A percentile compares a stretch with the other conserved stretches of the same genome.
These are phyloP conservation scores for Hyaloperonospora arabidopsidis DNA, from an alignment of 352 stramenopile species.

Conservation along the genomic window DNA sequence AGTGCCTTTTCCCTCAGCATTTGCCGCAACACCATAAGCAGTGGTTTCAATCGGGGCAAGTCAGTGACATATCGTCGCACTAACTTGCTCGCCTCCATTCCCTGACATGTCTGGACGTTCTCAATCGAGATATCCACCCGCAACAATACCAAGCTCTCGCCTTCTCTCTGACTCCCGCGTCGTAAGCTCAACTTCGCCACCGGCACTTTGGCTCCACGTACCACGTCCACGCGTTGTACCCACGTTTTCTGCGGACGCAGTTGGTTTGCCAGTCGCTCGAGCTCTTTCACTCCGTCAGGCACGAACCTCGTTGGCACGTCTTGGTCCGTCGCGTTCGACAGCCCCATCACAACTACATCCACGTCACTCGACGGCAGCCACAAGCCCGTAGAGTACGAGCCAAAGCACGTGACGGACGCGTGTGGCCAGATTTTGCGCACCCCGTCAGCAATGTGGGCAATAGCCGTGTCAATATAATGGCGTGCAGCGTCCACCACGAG, in stretches of 20 bases:
- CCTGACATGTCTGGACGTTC: conserved; percentile 66
- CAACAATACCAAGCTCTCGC: conserved; percentile 21
- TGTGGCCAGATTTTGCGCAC: conserved; percentile 73
- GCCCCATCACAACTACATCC: conserved; percentile 79
- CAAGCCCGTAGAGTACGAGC: conserved; percentile 80
- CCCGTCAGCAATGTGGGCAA: conserved; percentile 52
- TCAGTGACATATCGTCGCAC: conserved; percentile 65
- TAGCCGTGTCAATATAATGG: conserved; percentile 59
- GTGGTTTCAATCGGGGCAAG: conserved; percentile 60
- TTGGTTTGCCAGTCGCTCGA: conserved; percentile 47
- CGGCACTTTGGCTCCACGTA: conserved; percentile 77
- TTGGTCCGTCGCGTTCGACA: conserved; percentile 33
- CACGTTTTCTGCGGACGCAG: conserved; percentile 50
- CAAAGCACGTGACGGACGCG: conserved; percentile 65
- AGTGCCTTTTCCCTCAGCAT: conserved; percentile 82
- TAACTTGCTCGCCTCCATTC: conserved; percentile 78
- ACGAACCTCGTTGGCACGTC: conserved; percentile 47
- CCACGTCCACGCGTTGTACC: conserved; percentile 73
- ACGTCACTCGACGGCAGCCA: conserved; percentile 85
- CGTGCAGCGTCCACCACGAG: conserved; percentile 43
- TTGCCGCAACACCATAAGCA: conserved; percentile 83
- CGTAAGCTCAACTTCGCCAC: conserved; percentile 77
- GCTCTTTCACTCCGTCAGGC: conserved; percentile 34
- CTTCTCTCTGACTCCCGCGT: conserved; percentile 26
- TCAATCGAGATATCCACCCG: conserved; percentile 87